Evolutionary conservation across 1,284 basidiomycete genomes (phyloP).

Genomic region (Neonothopanus nambi): DNA sequence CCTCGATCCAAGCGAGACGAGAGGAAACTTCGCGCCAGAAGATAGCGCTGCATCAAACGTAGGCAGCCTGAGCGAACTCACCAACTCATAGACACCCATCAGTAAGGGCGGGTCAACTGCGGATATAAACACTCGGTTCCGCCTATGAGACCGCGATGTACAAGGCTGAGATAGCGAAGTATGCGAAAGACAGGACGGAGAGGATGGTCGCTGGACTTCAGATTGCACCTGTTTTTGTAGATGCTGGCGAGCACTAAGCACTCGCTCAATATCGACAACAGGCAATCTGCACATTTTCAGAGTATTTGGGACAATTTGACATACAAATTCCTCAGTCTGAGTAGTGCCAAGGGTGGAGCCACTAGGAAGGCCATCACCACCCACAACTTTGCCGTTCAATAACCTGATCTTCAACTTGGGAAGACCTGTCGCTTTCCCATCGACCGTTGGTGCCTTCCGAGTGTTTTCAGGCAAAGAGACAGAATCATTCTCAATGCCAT

Average conservation of each 20-base stretch:
- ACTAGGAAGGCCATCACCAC: not conserved
- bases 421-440: not conserved
- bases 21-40: slow-evolving; percentile 22
- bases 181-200: not conserved
- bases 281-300: slow-evolving; percentile 18
- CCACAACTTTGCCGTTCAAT: not conserved
- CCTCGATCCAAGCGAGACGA: slow-evolving; percentile 25
- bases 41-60: slow-evolving; percentile 12
- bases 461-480: too few relatives aligned
- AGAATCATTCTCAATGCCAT: not conserved
- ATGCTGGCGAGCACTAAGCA: not conserved
- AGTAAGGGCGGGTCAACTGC: slow-evolving; percentile 12
- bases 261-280: slow-evolving; percentile 21
- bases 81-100: slow-evolving; percentile 6
- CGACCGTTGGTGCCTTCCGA: too few relatives aligned
- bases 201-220: not conserved
- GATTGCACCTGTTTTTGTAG: not conserved
- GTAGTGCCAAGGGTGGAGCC: not conserved
- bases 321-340: slow-evolving; percentile 7
- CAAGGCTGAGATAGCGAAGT: not conserved
- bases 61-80: slow-evolving; percentile 11
- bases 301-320: slow-evolving; percentile 9
- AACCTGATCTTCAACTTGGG: slow-evolving; percentile 2
- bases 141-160: slow-evolving; percentile 1
- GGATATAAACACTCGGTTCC: slow-evolving; percentile 2